Evolutionary conservation across 371 early-diverging fungal genomes (phyloP), one percentile per base, ranked within the genome.

Genomic region (Haplosporangium sp.): DNA sequence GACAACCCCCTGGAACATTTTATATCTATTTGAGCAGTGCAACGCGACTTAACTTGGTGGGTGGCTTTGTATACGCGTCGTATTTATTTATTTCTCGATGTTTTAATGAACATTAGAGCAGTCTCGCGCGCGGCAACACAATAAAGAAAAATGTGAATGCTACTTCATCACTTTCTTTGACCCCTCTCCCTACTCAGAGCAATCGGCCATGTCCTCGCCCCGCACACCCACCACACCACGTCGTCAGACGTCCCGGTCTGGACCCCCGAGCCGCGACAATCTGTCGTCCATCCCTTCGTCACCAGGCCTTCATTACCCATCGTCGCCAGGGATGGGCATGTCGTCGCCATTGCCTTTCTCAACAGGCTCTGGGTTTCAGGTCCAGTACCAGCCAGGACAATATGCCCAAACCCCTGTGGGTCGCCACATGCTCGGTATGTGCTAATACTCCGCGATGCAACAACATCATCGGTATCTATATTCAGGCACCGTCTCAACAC

Each of bases 201-300:
- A 64, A 62, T 42, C 65, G 51, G 60, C 59, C 16, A 51, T 61
- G 21, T 54, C 59, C 20, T 60, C 71, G 20, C 73, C 73, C 9
- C 61, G 73, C 57, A 67, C 76, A 16, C 75, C 75, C 14, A 59
- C 66, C 40, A 74, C 75, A 6, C 70, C 74, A 47, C 65, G 69
- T 55, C 62, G 64, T 23, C 65, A 55, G 41, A 46, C 57, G 10
- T 18, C 21, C 29, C 42, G 62, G 41, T 48, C 50, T 46, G 57
- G 51, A 63, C 60, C 14, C 38, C 55, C 37, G 12, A 60, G 66
- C n/a, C 41, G 66, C 37, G 77, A 71, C 50, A 56, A 57, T 23
- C 67, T 53, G 57, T 67, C 68, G 29, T 77, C 79, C 10, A 53
- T 77, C 29, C 79, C 79, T 42, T 77, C 79, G 11, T 77, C 79